Evolutionary conservation across 176 grass and related monocot genomes (phyloP), one percentile per base, ranked within the genome.

Genomic region (Sorghum bicolor): DNA sequence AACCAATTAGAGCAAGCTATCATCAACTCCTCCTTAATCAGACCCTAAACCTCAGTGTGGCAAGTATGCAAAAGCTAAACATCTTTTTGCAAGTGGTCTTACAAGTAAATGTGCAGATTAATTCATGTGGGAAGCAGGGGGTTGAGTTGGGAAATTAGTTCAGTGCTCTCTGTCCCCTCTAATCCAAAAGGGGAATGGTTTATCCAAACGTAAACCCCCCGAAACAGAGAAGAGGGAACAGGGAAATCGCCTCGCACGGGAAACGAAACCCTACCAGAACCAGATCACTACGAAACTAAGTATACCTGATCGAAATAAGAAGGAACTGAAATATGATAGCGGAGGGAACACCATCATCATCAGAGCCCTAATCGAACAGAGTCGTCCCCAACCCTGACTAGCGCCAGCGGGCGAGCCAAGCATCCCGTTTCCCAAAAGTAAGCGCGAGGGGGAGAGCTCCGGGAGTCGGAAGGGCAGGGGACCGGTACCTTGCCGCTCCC

Each of bases 401-500:
- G 20, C 20, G 2, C 0, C 20, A 10, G 3, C 3, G 6, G 20
- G 22, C 22, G 22, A 20, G n/a, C 55, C 0, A 60, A 60, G 8
- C 55, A 60, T 57, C 19, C 20, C 52, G 55, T n/a, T 4, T 24
- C 55, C 55, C 22, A 10, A 24, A 68, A 34, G 2, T 4, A 69
- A 79, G 0, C 48, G 33, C 17, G 2, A 79, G 31, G 13, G 14
- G 28, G 15, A 75, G 29, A 15, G 10, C 4, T 11, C 2, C 2
- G 37, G 69, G 29, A 16, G 28, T 67, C 10, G 16, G 5, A 28
- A 0, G 26, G 61, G 1, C 4, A 29, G 11, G 9, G 82, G 64
- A 47, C 1, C 5, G 25, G 70, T 34, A 98, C 96, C 93, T 99
- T 96, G 88, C 93, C 96, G 77, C 96, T 96, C 45, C 96, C 93